Evolutionary conservation across 1,139 yeast genomes (phyloP), one percentile per base, ranked within the genome.

Genomic region (Nakaseomyces glabratus): DNA sequence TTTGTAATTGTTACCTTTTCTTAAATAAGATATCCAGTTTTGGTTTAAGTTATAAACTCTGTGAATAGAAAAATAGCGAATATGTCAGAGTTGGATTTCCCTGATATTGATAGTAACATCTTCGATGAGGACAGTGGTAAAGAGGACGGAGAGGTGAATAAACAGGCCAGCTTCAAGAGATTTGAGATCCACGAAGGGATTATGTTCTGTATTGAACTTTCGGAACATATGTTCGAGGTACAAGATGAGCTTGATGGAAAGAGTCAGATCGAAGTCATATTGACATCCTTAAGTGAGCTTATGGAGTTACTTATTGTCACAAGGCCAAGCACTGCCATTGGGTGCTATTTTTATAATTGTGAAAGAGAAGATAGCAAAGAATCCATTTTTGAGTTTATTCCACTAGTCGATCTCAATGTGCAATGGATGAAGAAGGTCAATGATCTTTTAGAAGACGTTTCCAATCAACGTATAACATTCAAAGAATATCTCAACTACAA

Each of bases 121-220:
- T 28, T 20, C 18, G 20, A 14, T 12, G 16, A 13, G 6, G 11
- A 8, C 14, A 4, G 10, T 11, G 13, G 3, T 15, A 14, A 15
- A 13, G 21, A 31, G 6, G 35, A 33, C 18, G 12, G 13, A 26
- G 14, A 13, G n/a, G n/a, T n/a, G n/a, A n/a, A n/a, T n/a, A n/a
- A n/a, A n/a, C n/a, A n/a, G n/a, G n/a, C n/a, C n/a, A n/a, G n/a
- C n/a, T n/a, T 10, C 31, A n/a, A 65, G 47, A 54, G 49, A 16
- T 75, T 54, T 49, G 78, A 73, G 42, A 57, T 73, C 25, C 73
- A 71, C 40, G 85, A 79, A 48, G 86, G 81, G 1, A 69, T 78
- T 12, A 58, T 70, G 19, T 76, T 79, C 47, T 67, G 77, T 19
- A 65, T 80, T 28, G 85, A 79, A 47, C 53, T 78, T 16, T 66